These are phyloP conservation scores for Dryas drummondii DNA, from an alignment of 306 rosid genomes.

Conservation along the genomic window DNA sequence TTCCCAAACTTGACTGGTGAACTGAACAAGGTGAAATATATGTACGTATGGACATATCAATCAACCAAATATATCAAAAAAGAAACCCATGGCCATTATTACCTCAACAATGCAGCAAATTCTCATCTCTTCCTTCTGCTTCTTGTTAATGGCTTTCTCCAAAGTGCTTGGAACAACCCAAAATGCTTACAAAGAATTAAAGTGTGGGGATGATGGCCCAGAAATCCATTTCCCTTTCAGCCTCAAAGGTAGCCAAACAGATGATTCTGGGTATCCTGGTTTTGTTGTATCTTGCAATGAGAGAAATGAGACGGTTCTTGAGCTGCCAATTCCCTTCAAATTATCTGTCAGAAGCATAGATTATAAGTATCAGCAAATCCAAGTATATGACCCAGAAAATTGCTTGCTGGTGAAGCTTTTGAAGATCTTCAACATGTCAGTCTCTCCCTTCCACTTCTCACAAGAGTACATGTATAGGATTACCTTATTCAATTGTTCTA, in stretches of 20 bases:
- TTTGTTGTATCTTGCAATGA: slow-evolving; percentile 36
- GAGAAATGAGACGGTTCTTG: slow-evolving; percentile 11
- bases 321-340: slow-evolving; percentile 29
- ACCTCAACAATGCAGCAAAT: neutral
- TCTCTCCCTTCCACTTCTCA: slow-evolving; percentile 23
- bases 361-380: slow-evolving; percentile 31
- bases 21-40: too few relatives aligned
- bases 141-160: slow-evolving; percentile 13
- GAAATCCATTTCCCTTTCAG: slow-evolving; percentile 35
- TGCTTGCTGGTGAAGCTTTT: slow-evolving; percentile 12
- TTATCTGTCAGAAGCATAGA: slow-evolving; percentile 21
- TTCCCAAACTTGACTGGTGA: too few relatives aligned
- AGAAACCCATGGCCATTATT: neutral
- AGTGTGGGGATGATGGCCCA: slow-evolving; percentile 15
- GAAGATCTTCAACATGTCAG: slow-evolving; percentile 9
- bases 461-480: fast-evolving
- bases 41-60: too few relatives aligned
- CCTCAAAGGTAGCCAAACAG: slow-evolving; percentile 24
- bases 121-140: neutral
- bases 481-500: slow-evolving; percentile 34
- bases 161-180: slow-evolving; percentile 1
- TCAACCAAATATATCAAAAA: too few relatives aligned
- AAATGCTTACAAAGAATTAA: neutral
- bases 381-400: slow-evolving; percentile 1
- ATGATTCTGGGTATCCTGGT: slow-evolving; percentile 24